These are phyloP conservation scores for Epichloe sp. DNA, from an alignment of 2,329 filamentous ascomycete species.

Conservation along the genomic window DNA sequence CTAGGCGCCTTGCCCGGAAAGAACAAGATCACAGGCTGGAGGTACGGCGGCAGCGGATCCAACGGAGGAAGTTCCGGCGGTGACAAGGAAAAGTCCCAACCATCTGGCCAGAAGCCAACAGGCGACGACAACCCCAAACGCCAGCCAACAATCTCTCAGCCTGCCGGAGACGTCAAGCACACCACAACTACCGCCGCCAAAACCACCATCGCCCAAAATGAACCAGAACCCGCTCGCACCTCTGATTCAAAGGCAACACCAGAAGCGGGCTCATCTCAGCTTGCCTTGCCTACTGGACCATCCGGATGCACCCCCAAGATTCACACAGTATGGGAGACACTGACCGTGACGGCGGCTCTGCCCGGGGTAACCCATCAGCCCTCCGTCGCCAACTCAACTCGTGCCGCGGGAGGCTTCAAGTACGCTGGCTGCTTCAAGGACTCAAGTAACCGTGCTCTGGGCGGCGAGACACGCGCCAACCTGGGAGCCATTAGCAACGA, in stretches of 20 bases:
- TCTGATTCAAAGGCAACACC: constrained; percentile 6
- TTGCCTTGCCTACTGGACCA: constrained; percentile 7
- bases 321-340: constrained; percentile 31
- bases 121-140: not conserved
- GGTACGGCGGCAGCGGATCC: constrained; percentile 20
- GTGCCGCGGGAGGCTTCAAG: constrained; percentile 17
- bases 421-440: constrained; percentile 33
- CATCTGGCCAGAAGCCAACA: not conserved
- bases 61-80: constrained; percentile 2
- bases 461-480: constrained; percentile 25
- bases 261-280: constrained; percentile 8
- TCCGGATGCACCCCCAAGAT: constrained; percentile 16
- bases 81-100: not conserved
- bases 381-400: constrained; percentile 6
- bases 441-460: constrained; percentile 22
- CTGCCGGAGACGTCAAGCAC: not conserved
- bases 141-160: not conserved
- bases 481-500: constrained; percentile 29
- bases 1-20: constrained; percentile 40
- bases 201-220: not conserved
- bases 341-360: constrained; percentile 27
- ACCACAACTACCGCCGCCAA: not conserved
- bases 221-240: not conserved
- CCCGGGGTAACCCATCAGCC: constrained; percentile 8
- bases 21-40: constrained; percentile 41